Conservation (phyloP, 163 green algal species). For the Scenedesmus sp. region DNA sequence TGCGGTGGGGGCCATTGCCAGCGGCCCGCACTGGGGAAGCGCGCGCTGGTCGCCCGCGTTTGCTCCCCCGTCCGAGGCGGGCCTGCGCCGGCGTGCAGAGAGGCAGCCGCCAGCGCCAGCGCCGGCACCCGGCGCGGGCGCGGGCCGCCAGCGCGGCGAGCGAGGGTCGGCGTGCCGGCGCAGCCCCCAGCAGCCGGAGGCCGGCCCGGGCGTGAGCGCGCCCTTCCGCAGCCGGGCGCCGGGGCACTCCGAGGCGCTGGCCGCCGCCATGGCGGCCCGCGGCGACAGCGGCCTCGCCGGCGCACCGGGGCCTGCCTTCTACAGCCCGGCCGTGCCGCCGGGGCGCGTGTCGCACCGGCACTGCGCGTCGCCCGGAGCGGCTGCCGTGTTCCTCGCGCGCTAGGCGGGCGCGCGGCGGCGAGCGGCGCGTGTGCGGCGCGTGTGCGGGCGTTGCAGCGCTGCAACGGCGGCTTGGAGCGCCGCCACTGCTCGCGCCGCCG, state of each 20-base stretch:
- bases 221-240: conserved; percentile 3
- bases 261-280: neutral
- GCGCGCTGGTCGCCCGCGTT: conserved; percentile 12
- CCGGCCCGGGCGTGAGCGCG: conserved; percentile 4
- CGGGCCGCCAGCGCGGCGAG: neutral
- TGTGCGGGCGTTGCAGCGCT: too few species aligned
- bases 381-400: neutral
- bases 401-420: too few species aligned
- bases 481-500: too few species aligned
- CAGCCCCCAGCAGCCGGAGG: neutral
- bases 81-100: neutral
- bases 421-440: too few species aligned
- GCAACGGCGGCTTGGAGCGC: too few species aligned
- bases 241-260: neutral
- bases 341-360: neutral
- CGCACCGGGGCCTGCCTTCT: conserved; percentile 11
- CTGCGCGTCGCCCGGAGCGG: neutral
- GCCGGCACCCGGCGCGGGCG: neutral
- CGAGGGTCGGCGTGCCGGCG: neutral
- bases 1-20: conserved; percentile 1
- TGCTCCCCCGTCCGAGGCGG: neutral
- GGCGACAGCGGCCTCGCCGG: neutral
- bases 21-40: neutral
- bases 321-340: neutral
- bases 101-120: neutral